phyloP scores from a whole-genome alignment of 352 stramenopile genomes.

The Pythium utonaiense region DNA sequence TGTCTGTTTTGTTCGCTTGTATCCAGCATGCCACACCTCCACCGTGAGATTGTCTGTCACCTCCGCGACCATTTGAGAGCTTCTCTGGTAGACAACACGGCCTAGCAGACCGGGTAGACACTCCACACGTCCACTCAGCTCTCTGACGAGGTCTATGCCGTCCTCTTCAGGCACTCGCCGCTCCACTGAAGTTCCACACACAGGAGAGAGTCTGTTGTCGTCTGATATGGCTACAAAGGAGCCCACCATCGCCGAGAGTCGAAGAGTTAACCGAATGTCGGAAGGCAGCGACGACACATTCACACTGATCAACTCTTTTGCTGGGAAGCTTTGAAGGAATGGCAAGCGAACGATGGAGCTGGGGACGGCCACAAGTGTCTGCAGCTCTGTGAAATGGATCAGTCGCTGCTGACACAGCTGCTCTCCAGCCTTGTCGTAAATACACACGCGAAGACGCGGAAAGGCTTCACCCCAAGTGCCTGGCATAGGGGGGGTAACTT shows the following conservation, averaged over 20 bases:
- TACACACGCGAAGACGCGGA: background rate
- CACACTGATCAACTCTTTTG: background rate
- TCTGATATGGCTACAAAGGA: background rate
- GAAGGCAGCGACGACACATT: background rate
- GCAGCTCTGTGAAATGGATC: background rate
- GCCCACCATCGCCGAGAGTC: background rate
- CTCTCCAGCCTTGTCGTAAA: slow-evolving; percentile 1
- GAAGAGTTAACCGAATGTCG: background rate
- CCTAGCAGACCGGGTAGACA: background rate
- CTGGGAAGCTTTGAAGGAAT: background rate
- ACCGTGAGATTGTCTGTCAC: background rate
- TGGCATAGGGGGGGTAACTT: background rate
- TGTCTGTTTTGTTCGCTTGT: background rate
- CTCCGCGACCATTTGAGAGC: background rate
- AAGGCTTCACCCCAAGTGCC: background rate
- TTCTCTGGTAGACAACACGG: background rate
- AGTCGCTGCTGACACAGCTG: background rate
- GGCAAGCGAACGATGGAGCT: background rate
- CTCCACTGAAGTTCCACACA: background rate
- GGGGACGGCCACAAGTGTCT: background rate
- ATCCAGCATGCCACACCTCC: slow-evolving; percentile 1
- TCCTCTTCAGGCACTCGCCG: background rate
- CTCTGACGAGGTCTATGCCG: background rate
- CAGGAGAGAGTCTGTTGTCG: background rate
- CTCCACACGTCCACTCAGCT: slow-evolving; percentile 1